Evolutionary conservation across 2,329 filamentous ascomycete species (phyloP), one percentile per base, ranked within the genome.

Genomic region (Xylariomycetidae sp.): DNA sequence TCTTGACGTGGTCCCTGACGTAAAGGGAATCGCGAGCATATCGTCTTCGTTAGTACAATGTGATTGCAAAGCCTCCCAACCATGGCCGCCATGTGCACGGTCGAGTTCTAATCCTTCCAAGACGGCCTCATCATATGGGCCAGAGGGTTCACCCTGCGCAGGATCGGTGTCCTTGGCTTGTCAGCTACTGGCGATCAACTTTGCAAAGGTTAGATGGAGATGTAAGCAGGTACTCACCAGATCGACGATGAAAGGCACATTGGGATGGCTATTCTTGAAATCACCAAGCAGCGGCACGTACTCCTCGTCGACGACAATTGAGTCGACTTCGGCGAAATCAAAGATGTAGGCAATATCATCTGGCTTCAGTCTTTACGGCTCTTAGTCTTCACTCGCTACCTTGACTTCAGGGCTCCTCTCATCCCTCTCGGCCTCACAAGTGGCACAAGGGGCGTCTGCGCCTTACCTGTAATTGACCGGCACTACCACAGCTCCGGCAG

Each of bases 321-420:
- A 68, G 52, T 98, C 90, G 0, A 85, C 89, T 37, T 94, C 85
- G 6, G 82, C 78, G 62, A 89, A 90, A 25, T 81, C 76, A 52
- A 98, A 86, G 40, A 96, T 94, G 59, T 96, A 98, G 14, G 74
- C 68, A 38, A 98, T 82, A 52, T 98, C 92, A 41, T 89, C 85
- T 22, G 74, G 67, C 37, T 56, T 56, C 8, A 56, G 35, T 14
- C 54, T 53, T 37, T 16, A 18, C 34, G 12, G 8, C 12, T 6
- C 14, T 14, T 10, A 7, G 25, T 10, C 24, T 10, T 41, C 25
- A 44, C 34, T 29, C 26, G 38, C 12, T 10, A 13, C 13, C 12
- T 16, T 19, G n/a, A 16, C 10, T n/a, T 26, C 17, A 23, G 20
- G 12, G 7, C 16, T 24, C 16, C 14, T 22, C 7, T 16, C 10